phyloP scores from a whole-genome alignment of 805 yeast genomes.

The Starmerella cellae region DNA sequence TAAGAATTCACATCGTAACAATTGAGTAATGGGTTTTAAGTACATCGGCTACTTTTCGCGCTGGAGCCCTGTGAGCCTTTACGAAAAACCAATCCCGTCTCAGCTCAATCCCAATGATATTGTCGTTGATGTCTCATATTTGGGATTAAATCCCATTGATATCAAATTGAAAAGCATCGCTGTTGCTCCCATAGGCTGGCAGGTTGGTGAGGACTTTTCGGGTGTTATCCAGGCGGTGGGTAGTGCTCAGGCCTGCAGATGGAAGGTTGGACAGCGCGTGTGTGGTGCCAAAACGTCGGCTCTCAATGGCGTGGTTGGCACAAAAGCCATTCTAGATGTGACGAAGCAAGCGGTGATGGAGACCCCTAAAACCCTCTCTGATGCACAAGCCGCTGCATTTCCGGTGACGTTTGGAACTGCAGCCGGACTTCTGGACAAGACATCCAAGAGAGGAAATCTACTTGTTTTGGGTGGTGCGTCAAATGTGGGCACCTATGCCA shows the following conservation, averaged over 20 bases:
- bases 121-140: conserved; percentile 44
- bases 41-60: conserved; percentile 11
- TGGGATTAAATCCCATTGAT: conserved; percentile 55
- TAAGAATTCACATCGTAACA: not conserved
- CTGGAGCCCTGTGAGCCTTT: conserved; percentile 9
- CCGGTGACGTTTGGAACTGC: conserved; percentile 60
- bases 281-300: conserved; percentile 38
- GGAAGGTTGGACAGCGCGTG: conserved; percentile 47
- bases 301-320: conserved; percentile 29
- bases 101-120: conserved; percentile 39
- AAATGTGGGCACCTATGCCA: conserved; percentile 44
- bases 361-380: conserved; percentile 37
- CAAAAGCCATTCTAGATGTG: conserved; percentile 45
- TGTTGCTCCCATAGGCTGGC: conserved; percentile 1
- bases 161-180: conserved; percentile 32
- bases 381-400: conserved; percentile 50
- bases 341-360: conserved; percentile 35
- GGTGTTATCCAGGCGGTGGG: conserved; percentile 52
- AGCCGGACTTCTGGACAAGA: conserved; percentile 27
- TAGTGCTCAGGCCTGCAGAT: conserved; percentile 28
- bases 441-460: conserved; percentile 5
- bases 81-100: conserved; percentile 27
- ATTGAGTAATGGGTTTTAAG: conserved; percentile 3
- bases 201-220: conserved; percentile 52
- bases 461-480: conserved; percentile 66